phyloP scores from a whole-genome alignment of 2,329 filamentous ascomycete species.

The Sordariomycetes sp. region DNA sequence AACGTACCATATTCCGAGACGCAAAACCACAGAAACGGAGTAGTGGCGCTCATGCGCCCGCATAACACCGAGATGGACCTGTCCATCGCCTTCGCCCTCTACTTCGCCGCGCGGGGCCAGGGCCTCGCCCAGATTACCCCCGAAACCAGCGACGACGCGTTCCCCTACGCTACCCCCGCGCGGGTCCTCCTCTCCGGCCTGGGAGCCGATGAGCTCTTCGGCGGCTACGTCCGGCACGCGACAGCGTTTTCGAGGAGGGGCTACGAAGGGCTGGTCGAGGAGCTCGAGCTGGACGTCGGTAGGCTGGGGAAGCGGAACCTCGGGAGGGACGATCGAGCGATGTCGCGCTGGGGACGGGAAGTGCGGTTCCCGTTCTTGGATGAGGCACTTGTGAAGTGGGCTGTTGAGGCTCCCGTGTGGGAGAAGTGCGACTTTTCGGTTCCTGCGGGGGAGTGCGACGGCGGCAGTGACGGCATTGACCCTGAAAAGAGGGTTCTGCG shows the following conservation, averaged over 20 bases:
- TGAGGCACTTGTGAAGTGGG: conserved; percentile 73
- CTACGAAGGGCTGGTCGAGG: conserved; percentile 60
- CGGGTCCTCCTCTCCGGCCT: conserved; percentile 83
- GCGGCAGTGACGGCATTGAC: conserved; percentile 36
- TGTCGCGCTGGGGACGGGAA: conserved; percentile 81
- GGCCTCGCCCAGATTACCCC: conserved; percentile 29
- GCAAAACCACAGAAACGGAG: conserved; percentile 48
- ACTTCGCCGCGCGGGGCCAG: conserved; percentile 74
- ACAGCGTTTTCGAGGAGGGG: conserved; percentile 59
- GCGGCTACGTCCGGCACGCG: conserved; percentile 76
- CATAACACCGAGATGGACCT: conserved; percentile 99
- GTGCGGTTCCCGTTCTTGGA: conserved; percentile 85
- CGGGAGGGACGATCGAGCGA: conserved; percentile 82
- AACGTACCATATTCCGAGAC: conserved; percentile 74
- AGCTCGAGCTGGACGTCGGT: conserved; percentile 73
- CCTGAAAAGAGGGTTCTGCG: conserved; percentile 72
- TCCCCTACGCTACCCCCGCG: conserved; percentile 47
- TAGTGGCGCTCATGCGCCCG: conserved; percentile 72
- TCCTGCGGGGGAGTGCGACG: conserved; percentile 4
- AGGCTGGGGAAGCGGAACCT: conserved; percentile 89
- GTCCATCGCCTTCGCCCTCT: conserved; percentile 86
- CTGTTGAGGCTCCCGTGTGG: conserved; percentile 59
- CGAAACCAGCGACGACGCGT: conserved; percentile 10
- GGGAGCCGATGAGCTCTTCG: conserved; percentile 92
- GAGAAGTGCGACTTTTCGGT: conserved; percentile 82